These are phyloP conservation scores for Massospora cicadina DNA, from an alignment of 371 early-diverging fungal species.

Conservation along the genomic window DNA sequence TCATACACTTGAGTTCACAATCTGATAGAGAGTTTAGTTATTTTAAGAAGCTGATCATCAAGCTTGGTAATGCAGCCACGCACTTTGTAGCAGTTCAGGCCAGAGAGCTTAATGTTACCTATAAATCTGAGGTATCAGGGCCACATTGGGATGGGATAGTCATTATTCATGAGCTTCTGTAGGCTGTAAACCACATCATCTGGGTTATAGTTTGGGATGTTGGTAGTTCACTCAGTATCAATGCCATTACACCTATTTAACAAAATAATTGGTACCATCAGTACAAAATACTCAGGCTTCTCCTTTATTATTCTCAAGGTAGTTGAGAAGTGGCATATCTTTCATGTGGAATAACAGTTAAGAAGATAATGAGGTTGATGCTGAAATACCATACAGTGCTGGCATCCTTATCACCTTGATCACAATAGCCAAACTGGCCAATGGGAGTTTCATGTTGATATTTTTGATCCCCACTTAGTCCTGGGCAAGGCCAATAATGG, in stretches of 20 bases:
- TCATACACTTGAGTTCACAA: slow-evolving; percentile 94
- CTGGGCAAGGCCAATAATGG: slow-evolving; percentile 96
- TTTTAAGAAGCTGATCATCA: slow-evolving; percentile 58
- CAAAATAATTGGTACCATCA: slow-evolving; percentile 93
- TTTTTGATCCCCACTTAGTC: slow-evolving; percentile 98
- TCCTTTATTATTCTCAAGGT: slow-evolving; percentile 89
- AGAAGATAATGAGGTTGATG: slow-evolving; percentile 62
- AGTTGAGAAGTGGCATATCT: slow-evolving; percentile 82
- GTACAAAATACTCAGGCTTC: slow-evolving; percentile 93
- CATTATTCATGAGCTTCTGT: slow-evolving; percentile 58
- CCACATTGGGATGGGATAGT: slow-evolving; percentile 56
- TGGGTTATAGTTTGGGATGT: slow-evolving; percentile 79
- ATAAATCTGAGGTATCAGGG: slow-evolving; percentile 97
- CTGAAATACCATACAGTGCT: slow-evolving; percentile 97
- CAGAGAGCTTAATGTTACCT: slow-evolving; percentile 22
- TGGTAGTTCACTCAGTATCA: slow-evolving; percentile 92
- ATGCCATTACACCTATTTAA: slow-evolving; percentile 98
- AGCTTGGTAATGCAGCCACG: too few relatives aligned
- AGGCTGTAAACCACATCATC: slow-evolving; percentile 86
- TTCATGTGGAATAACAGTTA: slow-evolving; percentile 67
- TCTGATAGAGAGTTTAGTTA: slow-evolving; percentile 92
- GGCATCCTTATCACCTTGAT: slow-evolving; percentile 96
- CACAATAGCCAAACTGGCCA: slow-evolving; percentile 97
- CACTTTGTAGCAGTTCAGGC: too few relatives aligned
- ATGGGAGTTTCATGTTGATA: slow-evolving; percentile 79